Evolutionary conservation across 2,329 filamentous ascomycete genomes (phyloP).

Genomic region (Ascochyta viciae-villosae): DNA sequence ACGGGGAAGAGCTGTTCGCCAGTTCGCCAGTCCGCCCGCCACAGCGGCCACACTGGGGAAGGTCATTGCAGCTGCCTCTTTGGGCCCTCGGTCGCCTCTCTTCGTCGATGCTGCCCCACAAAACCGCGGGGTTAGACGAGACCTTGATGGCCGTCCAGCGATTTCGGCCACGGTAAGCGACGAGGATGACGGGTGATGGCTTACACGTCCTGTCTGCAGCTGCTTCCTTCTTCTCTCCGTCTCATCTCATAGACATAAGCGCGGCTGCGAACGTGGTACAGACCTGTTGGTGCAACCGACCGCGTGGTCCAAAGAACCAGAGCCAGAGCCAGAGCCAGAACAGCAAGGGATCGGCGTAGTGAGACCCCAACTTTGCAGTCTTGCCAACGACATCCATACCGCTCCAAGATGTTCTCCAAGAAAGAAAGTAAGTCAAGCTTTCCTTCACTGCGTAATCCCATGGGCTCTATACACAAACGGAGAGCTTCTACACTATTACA

Average conservation of each 20-base stretch:
- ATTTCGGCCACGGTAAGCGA: conserved; percentile 26
- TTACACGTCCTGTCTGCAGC: conserved; percentile 1
- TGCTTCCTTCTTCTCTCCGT: conserved; percentile 6
- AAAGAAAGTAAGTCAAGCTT: conserved; percentile 40
- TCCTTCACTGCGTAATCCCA: background rate
- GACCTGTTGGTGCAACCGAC: conserved; percentile 8
- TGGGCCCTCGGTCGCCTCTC: conserved; percentile 9
- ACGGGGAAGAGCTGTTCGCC: background rate
- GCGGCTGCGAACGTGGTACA: conserved; percentile 10
- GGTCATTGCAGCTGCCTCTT: conserved; percentile 24
- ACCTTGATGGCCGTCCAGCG: conserved; percentile 19
- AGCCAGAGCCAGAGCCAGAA: background rate
- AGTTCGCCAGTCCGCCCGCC: conserved; percentile 6
- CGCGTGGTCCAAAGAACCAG: conserved; percentile 14
- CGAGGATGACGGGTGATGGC: conserved; percentile 7
- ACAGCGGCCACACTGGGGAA: conserved; percentile 20
- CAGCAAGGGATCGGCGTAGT: conserved; percentile 10
- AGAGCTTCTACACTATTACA: conserved; percentile 12
- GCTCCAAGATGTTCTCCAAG: conserved; percentile 38
- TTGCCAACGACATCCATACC: conserved; percentile 7
- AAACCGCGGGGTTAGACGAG: conserved; percentile 32
- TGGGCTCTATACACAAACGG: background rate
- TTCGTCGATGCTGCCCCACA: conserved; percentile 14
- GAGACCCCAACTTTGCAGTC: background rate
- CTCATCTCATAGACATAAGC: conserved; percentile 15